phyloP scores from a whole-genome alignment of 345 rosid species.

The Rhodomyrtus tomentosa region DNA sequence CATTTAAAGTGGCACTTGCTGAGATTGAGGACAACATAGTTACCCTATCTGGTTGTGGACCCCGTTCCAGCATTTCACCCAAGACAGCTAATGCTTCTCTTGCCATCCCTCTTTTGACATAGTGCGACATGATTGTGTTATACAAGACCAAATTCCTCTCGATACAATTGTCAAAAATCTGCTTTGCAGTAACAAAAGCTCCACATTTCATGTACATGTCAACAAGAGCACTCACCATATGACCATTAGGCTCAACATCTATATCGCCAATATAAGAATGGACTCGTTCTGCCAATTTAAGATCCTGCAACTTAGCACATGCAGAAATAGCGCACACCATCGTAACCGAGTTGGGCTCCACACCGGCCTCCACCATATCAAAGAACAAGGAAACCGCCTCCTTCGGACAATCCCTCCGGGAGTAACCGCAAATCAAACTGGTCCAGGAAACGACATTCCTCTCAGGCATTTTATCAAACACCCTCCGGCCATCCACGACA shows the following conservation, averaged over 20 bases:
- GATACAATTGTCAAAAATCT: constrained; percentile 31
- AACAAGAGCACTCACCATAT: constrained; percentile 49
- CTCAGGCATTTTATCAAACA: constrained; percentile 50
- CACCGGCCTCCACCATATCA: constrained; percentile 31
- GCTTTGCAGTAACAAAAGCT: constrained; percentile 28
- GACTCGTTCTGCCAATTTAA: constrained; percentile 30
- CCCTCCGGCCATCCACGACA: constrained; percentile 23
- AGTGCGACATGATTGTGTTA: constrained; percentile 49
- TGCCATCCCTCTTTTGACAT: constrained; percentile 34
- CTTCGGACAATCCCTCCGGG: constrained; percentile 22
- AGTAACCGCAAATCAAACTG: constrained; percentile 56
- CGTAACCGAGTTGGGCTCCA: constrained; percentile 38
- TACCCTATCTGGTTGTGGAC: constrained; percentile 42
- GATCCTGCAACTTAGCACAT: constrained; percentile 51
- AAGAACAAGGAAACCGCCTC: constrained; percentile 52
- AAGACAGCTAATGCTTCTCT: constrained; percentile 36
- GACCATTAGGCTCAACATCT: constrained; percentile 26
- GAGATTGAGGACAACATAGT: constrained; percentile 43
- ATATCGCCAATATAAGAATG: constrained; percentile 21
- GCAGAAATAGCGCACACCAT: constrained; percentile 58
- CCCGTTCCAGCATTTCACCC: constrained; percentile 29
- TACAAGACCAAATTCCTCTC: constrained; percentile 37
- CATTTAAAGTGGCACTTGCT: constrained; percentile 36
- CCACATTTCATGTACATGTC: constrained; percentile 73
- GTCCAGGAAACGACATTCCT: constrained; percentile 72